phyloP scores from a whole-genome alignment of 345 rosid genomes.

The Firmiana major region DNA sequence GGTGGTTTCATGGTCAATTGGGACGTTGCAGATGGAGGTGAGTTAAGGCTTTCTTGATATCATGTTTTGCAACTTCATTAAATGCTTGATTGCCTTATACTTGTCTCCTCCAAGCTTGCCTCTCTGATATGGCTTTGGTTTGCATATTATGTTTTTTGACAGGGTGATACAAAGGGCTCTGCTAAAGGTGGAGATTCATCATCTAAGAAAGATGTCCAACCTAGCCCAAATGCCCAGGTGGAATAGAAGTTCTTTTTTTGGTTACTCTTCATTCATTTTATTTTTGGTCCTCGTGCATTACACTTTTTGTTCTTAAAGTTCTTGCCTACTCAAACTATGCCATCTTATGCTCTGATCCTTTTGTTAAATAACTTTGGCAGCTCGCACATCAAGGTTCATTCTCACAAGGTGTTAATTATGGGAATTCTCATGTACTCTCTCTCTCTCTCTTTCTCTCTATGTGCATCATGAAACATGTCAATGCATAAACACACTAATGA shows the following conservation, averaged over 20 bases:
- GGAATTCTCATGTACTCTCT: conserved; percentile 55
- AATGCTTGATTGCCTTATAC: background rate
- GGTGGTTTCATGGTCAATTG: conserved; percentile 20
- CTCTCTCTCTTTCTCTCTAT: conserved; percentile 5
- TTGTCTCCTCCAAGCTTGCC: background rate
- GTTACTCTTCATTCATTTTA: background rate
- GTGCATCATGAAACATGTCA: background rate
- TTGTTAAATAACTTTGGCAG: conserved; percentile 37
- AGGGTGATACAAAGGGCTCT: conserved; percentile 89
- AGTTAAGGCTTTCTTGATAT: conserved; percentile 11
- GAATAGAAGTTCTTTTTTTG: background rate
- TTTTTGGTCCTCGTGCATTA: background rate
- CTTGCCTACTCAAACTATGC: background rate
- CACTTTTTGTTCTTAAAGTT: background rate
- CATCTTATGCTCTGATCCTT: conserved; percentile 11
- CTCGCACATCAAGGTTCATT: conserved; percentile 56
- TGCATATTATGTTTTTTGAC: conserved; percentile 14
- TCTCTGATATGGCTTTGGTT: conserved; percentile 1
- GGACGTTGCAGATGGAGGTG: conserved; percentile 80
- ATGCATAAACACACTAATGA: background rate
- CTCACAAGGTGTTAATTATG: conserved; percentile 46
- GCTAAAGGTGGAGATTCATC: conserved; percentile 66
- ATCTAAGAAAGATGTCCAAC: conserved; percentile 46
- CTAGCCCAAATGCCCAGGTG: conserved; percentile 58
- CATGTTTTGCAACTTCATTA: conserved; percentile 7